These are phyloP conservation scores for Corchorus olitorius DNA, from an alignment of 345 rosid genomes.

Conservation along the genomic window DNA sequence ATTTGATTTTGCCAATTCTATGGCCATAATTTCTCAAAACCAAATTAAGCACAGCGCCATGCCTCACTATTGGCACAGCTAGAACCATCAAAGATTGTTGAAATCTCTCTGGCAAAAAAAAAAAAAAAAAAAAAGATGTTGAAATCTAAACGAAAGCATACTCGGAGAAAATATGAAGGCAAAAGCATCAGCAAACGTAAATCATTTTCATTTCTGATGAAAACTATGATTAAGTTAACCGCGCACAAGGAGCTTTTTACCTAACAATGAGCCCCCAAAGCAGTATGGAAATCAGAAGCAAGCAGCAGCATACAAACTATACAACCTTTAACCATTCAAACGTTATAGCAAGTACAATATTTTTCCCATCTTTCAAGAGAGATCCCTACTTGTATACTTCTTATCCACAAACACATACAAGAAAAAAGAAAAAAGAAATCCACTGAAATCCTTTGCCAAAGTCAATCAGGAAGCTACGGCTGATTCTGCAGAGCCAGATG, in stretches of 20 bases:
- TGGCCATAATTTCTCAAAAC: too few relatives aligned
- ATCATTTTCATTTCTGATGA: slow-evolving; percentile 8
- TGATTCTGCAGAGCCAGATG: slow-evolving; percentile 45
- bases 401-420: slow-evolving; percentile 26
- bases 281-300: slow-evolving; percentile 18
- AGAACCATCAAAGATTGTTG: too few relatives aligned
- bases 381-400: slow-evolving; percentile 34
- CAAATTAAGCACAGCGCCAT: too few relatives aligned
- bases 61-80: too few relatives aligned
- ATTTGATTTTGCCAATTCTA: too few relatives aligned
- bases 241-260: slow-evolving; percentile 25
- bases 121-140: neutral
- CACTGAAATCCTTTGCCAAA: slow-evolving; percentile 6
- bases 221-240: slow-evolving; percentile 17
- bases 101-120: too few relatives aligned
- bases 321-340: slow-evolving; percentile 29
- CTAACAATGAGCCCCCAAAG: slow-evolving; percentile 17
- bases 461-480: slow-evolving; percentile 36
- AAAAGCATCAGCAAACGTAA: neutral
- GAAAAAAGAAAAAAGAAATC: slow-evolving; percentile 21
- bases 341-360: slow-evolving; percentile 18
- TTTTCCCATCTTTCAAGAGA: slow-evolving; percentile 28
- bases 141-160: neutral
- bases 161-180: neutral
- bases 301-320: slow-evolving; percentile 40